phyloP scores from a whole-genome alignment of 345 rosid species.

The Citrus sinensis region DNA sequence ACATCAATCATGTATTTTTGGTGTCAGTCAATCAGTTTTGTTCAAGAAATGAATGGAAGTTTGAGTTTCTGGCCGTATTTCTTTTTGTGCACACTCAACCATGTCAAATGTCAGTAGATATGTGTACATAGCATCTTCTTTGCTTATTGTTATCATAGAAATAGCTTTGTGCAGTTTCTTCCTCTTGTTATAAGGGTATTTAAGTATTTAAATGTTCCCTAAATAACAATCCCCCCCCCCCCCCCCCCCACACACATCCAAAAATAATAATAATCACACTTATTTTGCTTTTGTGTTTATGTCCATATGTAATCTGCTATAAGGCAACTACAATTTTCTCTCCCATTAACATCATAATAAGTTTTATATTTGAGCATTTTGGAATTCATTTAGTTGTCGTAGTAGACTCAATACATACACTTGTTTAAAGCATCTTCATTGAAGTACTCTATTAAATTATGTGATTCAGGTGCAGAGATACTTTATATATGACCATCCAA shows the following conservation, averaged over 20 bases:
- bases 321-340: neutral
- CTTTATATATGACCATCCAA: constrained; percentile 52
- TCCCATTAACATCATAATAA: neutral
- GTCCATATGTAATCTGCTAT: neutral
- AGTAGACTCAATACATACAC: neutral
- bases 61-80: neutral
- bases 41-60: neutral
- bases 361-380: neutral
- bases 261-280: too few species aligned
- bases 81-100: neutral
- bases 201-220: neutral
- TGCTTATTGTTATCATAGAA: neutral
- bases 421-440: constrained; percentile 1
- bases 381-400: neutral
- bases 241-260: too few species aligned
- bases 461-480: constrained; percentile 64
- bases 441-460: neutral
- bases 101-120: neutral
- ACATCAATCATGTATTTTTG: neutral
- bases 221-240: neutral
- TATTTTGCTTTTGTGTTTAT: neutral
- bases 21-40: neutral
- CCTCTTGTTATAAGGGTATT: neutral
- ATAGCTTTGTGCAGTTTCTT: neutral
- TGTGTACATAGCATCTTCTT: neutral